Evolutionary conservation across 352 stramenopile genomes (phyloP), one percentile per base, ranked within the genome.

Genomic region (Globisporangium canariense): DNA sequence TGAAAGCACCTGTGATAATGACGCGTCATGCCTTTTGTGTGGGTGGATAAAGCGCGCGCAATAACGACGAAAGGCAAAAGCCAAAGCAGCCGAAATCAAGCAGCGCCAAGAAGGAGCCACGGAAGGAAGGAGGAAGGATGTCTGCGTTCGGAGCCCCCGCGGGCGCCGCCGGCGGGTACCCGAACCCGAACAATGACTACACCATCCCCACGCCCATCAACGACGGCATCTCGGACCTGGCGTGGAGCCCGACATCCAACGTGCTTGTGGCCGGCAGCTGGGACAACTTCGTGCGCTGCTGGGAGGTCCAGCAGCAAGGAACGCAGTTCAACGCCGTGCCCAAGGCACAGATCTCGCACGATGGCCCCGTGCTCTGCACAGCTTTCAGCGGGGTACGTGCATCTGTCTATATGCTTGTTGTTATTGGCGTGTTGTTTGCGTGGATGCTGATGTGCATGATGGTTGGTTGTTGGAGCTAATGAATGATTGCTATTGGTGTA

Each of bases 291-390:
- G 86, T 94, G 67, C 86, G 83, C 43, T 94, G 83, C 71, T 94
- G 86, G 86, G 83, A 94, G 64, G 81, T 94, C 41, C 81, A 94
- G 68, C 77, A 90, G 67, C 71, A 86, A 66, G 76, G 74, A 41
- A 76, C 69, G 36, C 77, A 90, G 69, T 88, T 94, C 69, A 85
- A 92, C 59, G 81, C 83, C 18, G 77, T 86, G 38, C 77, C 83
- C 47, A 89, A 93, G 72, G 88, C 88, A 25, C 78, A 91, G 68
- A 97, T 91, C 79, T 88, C 78, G 52, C 86, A 97, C 75, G 85
- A 96, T n/a, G 86, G 78, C 1, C 93, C 95, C 0, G 94, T 98
- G 30, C 81, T 99, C 2, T 94, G 93, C 68, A 96, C 89, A 41
- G 88, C 85, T 38, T 98, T 98, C 60, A 97, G 88, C 10, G 73